Conservation (phyloP, 306 rosid genomes). For the Adenanthera pavonina region DNA sequence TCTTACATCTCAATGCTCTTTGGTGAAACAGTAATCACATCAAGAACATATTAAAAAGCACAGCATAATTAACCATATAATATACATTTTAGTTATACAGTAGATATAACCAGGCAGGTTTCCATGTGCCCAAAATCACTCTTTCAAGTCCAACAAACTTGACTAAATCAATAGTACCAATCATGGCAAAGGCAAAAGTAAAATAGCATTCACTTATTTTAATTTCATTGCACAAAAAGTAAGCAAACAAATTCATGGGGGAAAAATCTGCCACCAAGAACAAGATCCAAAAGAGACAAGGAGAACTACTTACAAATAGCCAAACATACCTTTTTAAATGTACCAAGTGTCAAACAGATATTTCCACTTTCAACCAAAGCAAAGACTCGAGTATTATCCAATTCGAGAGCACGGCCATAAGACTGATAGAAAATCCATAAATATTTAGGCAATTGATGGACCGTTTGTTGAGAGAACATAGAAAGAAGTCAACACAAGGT, state of each 20-base stretch:
- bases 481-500: conserved; percentile 26
- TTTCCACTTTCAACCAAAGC: conserved; percentile 89
- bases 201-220: conserved; percentile 1
- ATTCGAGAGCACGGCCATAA: conserved; percentile 83
- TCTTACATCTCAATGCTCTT: conserved; percentile 11
- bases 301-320: conserved; percentile 10
- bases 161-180: neutral
- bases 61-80: conserved; percentile 2
- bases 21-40: neutral
- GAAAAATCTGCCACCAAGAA: conserved; percentile 23
- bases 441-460: conserved; percentile 34
- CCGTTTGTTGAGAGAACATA: conserved; percentile 6
- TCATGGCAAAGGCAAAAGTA: neutral
- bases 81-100: neutral
- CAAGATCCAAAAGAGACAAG: conserved; percentile 19
- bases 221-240: conserved; percentile 8
- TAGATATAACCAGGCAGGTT: conserved; percentile 7
- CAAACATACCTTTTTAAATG: conserved; percentile 68
- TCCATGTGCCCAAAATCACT: conserved; percentile 1
- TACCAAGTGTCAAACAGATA: conserved; percentile 72
- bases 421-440: conserved; percentile 61
- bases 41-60: conserved; percentile 12
- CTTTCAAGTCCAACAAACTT: conserved; percentile 14
- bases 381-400: conserved; percentile 67
- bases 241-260: conserved; percentile 15